Evolutionary conservation across 2,329 filamentous ascomycete genomes (phyloP).

Genomic region (Rhynchosporium agropyri): DNA sequence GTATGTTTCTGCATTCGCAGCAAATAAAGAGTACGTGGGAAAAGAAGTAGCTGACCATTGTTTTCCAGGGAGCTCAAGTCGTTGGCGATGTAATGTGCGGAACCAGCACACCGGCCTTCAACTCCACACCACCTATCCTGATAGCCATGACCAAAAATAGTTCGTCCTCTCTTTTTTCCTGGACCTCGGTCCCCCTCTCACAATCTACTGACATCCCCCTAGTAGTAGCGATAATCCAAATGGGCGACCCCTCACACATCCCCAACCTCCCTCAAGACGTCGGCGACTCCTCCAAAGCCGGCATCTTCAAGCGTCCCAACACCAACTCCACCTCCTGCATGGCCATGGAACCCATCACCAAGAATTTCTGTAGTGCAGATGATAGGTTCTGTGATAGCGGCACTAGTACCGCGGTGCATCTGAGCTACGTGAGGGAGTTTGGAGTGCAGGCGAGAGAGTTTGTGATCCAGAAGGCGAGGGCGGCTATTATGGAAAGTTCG

Average conservation of each 20-base stretch:
- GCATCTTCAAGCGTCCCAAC: constrained; percentile 35
- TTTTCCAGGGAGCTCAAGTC: constrained; percentile 37
- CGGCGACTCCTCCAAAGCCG: constrained; percentile 38
- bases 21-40: background rate
- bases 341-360: constrained; percentile 19
- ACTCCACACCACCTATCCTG: constrained; percentile 25
- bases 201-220: constrained; percentile 2
- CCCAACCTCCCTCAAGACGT: constrained; percentile 39
- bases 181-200: background rate
- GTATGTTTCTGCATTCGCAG: constrained; percentile 20
- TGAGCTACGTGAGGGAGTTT: constrained; percentile 27
- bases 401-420: constrained; percentile 22
- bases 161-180: constrained; percentile 7
- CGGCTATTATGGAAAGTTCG: constrained; percentile 2
- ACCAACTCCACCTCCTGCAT: constrained; percentile 19
- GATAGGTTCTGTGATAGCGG: constrained; percentile 32
- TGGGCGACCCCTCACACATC: constrained; percentile 44
- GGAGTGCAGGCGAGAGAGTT: constrained; percentile 20
- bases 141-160: constrained; percentile 24
- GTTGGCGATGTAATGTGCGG: constrained; percentile 40
- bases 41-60: constrained; percentile 16
- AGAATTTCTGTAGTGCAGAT: constrained; percentile 27
- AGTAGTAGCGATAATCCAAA: constrained; percentile 42
- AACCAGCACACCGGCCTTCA: constrained; percentile 34
- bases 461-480: constrained; percentile 9